Evolutionary conservation across 2,329 filamentous ascomycete genomes (phyloP).

Genomic region (Ascochyta fabae): DNA sequence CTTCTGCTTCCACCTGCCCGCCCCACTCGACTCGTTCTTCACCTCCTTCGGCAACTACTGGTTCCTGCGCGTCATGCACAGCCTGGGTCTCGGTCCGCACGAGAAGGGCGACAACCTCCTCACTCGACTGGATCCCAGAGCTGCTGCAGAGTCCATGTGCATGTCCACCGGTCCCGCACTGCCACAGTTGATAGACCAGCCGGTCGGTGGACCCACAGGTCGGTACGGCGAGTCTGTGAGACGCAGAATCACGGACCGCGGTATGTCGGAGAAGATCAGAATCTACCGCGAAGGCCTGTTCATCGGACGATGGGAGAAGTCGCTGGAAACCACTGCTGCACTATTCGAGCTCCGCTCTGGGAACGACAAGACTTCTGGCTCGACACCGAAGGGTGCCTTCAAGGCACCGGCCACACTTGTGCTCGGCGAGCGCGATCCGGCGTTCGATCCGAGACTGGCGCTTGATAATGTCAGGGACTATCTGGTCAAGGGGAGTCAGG

Average conservation of each 20-base stretch:
- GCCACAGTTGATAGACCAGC: slow-evolving; percentile 49
- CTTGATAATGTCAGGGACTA: slow-evolving; percentile 62
- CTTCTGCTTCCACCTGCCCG: slow-evolving; percentile 61
- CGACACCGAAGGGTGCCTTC: slow-evolving; percentile 53
- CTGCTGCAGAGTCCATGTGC: slow-evolving; percentile 58
- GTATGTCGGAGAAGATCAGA: slow-evolving; percentile 59
- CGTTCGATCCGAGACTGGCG: slow-evolving; percentile 57
- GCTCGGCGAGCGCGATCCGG: slow-evolving; percentile 60
- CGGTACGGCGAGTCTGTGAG: slow-evolving; percentile 50
- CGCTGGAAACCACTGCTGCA: slow-evolving; percentile 56
- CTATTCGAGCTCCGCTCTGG: slow-evolving; percentile 52
- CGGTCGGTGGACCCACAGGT: slow-evolving; percentile 1
- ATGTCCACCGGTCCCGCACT: slow-evolving; percentile 59
- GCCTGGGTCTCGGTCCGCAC: slow-evolving; percentile 43
- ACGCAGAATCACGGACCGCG: slow-evolving; percentile 49
- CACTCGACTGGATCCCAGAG: slow-evolving; percentile 16
- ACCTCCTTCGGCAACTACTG: slow-evolving; percentile 59
- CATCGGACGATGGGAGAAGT: slow-evolving; percentile 58
- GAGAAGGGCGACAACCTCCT: slow-evolving; percentile 16
- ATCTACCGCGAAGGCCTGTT: slow-evolving; percentile 62
- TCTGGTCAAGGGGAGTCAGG: slow-evolving; percentile 57
- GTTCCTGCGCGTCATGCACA: slow-evolving; percentile 55
- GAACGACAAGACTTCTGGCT: slow-evolving; percentile 16
- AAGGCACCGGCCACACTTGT: slow-evolving; percentile 61
- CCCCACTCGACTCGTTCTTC: slow-evolving; percentile 52